Conservation (phyloP, 2,329 filamentous ascomycete genomes). For the Emergomyces orientalis region DNA sequence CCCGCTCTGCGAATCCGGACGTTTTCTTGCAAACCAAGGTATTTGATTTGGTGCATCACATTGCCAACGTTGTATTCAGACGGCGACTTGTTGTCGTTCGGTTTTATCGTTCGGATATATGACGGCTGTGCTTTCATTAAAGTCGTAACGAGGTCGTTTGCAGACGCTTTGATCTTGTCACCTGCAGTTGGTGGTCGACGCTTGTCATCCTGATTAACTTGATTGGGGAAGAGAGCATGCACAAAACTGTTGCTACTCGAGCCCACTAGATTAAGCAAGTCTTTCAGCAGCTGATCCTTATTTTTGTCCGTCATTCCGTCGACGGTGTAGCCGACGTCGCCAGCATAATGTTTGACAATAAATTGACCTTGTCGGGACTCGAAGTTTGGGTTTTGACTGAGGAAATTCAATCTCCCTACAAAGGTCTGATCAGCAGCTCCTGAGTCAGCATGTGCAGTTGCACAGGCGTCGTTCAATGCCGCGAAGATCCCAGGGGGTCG, state of each 20-base stretch:
- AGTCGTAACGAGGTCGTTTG: conserved; percentile 88
- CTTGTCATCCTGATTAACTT: conserved; percentile 93
- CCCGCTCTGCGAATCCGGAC: conserved; percentile 92
- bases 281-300: conserved; percentile 94
- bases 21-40: conserved; percentile 98
- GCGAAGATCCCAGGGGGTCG: conserved; percentile 88
- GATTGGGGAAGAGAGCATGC: conserved; percentile 78
- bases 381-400: conserved; percentile 79
- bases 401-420: conserved; percentile 81
- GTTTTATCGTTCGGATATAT: conserved; percentile 98
- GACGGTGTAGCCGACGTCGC: conserved; percentile 88
- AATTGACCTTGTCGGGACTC: conserved; percentile 89
- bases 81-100: conserved; percentile 96
- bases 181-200: conserved; percentile 88
- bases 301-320: conserved; percentile 99
- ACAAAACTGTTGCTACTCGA: conserved; percentile 78
- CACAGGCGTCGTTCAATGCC: conserved; percentile 92
- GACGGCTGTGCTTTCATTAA: conserved; percentile 96
- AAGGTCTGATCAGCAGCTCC: conserved; percentile 92
- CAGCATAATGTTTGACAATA: conserved; percentile 97
- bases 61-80: conserved; percentile 86
- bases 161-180: conserved; percentile 90
- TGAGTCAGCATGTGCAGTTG: conserved; percentile 94
- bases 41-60: conserved; percentile 97
- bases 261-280: conserved; percentile 76